Evolutionary conservation across 768 basidiomycete species (phyloP).

Genomic region (Tephrocybe sp.): DNA sequence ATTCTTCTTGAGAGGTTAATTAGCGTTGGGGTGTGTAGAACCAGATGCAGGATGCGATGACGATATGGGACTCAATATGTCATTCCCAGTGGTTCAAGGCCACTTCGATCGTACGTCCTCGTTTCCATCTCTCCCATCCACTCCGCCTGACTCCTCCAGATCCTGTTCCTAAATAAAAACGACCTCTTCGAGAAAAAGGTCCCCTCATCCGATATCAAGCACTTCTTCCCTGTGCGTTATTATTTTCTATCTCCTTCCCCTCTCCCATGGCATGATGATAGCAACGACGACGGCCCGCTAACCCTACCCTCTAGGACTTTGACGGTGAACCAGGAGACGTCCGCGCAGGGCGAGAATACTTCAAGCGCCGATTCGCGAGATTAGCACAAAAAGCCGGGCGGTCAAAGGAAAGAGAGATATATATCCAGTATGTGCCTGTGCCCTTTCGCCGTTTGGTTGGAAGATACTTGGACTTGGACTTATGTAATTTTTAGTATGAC

Average conservation of each 20-base stretch:
- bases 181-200: constrained; percentile 91
- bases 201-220: constrained; percentile 75
- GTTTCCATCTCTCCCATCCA: background rate
- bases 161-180: constrained; percentile 94
- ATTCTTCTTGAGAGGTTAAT: background rate
- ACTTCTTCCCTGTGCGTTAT: constrained; percentile 75
- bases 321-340: constrained; percentile 75
- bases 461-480: background rate
- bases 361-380: constrained; percentile 80
- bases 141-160: constrained; percentile 39
- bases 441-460: constrained; percentile 3
- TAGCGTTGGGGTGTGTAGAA: constrained; percentile 47
- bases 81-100: constrained; percentile 97
- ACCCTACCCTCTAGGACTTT: constrained; percentile 58
- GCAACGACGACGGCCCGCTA: too few species aligned
- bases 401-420: constrained; percentile 85
- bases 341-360: constrained; percentile 82
- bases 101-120: constrained; percentile 70
- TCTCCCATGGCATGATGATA: background rate
- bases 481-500: constrained; percentile 55
- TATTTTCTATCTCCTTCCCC: background rate
- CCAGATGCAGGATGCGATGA: constrained; percentile 98
- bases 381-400: constrained; percentile 84
- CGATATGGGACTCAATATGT: constrained; percentile 98
- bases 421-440: constrained; percentile 76